These are phyloP conservation scores for Penicillium lagena DNA, from an alignment of 495 filamentous ascomycete species.

Conservation along the genomic window DNA sequence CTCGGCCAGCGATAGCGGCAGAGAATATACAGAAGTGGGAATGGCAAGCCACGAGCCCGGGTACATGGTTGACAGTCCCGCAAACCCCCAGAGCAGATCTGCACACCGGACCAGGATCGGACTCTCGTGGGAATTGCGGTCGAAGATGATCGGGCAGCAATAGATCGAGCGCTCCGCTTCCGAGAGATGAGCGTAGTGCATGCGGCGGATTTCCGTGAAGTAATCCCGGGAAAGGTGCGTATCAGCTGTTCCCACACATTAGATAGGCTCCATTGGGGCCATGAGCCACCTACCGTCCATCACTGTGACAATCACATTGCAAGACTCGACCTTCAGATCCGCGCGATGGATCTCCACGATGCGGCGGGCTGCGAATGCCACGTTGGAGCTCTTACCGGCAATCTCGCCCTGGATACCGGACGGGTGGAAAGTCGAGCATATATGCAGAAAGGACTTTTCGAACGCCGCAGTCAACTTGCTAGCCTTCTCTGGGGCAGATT, in stretches of 20 bases:
- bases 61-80: conserved; percentile 60
- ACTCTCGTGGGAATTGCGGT: conserved; percentile 61
- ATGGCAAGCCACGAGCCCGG: conserved; percentile 51
- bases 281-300: conserved; percentile 53
- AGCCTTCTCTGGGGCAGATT: conserved; percentile 47
- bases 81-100: conserved; percentile 60
- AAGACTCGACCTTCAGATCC: conserved; percentile 32
- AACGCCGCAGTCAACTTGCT: conserved; percentile 45
- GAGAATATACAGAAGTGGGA: conserved; percentile 64
- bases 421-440: conserved; percentile 57
- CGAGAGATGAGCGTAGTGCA: conserved; percentile 48
- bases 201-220: conserved; percentile 52
- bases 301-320: conserved; percentile 59
- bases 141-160: conserved; percentile 64
- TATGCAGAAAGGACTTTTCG: conserved; percentile 51
- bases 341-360: conserved; percentile 47
- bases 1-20: conserved; percentile 55
- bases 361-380: conserved; percentile 57
- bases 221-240: conserved; percentile 61
- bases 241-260: conserved; percentile 42
- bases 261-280: not conserved
- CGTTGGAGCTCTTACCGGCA: conserved; percentile 63
- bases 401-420: conserved; percentile 54
- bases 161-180: conserved; percentile 55
- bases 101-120: conserved; percentile 61